These are phyloP conservation scores for Puccinia horiana DNA, from an alignment of 1,284 basidiomycete genomes.

Conservation along the genomic window DNA sequence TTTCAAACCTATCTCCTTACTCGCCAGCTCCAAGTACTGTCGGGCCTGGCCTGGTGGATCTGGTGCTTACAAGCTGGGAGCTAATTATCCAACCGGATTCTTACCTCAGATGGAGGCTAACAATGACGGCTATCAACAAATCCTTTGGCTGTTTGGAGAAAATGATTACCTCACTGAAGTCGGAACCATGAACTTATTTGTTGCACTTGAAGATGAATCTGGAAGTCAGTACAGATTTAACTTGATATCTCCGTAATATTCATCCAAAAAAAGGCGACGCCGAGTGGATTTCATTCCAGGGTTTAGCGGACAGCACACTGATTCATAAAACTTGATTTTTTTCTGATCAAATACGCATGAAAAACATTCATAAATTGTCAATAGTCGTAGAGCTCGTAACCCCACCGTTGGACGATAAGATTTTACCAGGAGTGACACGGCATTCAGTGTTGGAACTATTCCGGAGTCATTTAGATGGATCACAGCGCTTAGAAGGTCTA, in stretches of 20 bases:
- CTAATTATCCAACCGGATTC: constrained; percentile 83
- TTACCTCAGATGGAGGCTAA: constrained; percentile 84
- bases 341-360: background rate
- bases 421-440: constrained; percentile 93
- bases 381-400: constrained; percentile 77
- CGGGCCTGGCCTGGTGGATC: constrained; percentile 90
- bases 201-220: constrained; percentile 74
- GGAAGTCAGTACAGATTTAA: constrained; percentile 64
- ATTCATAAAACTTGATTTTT: background rate
- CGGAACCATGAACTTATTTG: constrained; percentile 86
- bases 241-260: constrained; percentile 52
- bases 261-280: background rate
- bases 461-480: constrained; percentile 69
- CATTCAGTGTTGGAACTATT: constrained; percentile 85
- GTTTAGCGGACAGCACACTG: background rate
- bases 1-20: constrained; percentile 91
- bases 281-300: background rate
- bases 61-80: constrained; percentile 83
- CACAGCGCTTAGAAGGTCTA: constrained; percentile 65
- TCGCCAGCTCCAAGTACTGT: constrained; percentile 85
- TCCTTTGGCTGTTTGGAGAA: constrained; percentile 87
- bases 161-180: constrained; percentile 78
- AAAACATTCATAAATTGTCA: background rate
- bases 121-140: constrained; percentile 82
- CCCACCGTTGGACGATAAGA: constrained; percentile 89